phyloP scores from a whole-genome alignment of 345 rosid species.

The Stellera chamaejasme region DNA sequence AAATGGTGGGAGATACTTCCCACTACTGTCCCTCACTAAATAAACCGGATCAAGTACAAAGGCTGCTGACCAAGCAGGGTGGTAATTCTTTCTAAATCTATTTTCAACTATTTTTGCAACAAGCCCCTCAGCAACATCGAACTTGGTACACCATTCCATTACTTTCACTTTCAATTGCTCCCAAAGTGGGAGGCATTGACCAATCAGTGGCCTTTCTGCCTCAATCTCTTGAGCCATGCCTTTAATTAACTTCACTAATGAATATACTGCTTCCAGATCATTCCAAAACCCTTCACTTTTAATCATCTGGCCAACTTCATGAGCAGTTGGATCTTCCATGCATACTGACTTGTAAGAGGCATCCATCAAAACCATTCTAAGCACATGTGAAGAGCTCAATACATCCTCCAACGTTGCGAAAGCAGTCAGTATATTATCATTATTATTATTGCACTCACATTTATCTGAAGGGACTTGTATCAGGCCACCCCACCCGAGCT shows the following conservation, averaged over 20 bases:
- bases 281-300: constrained; percentile 45
- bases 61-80: constrained; percentile 55
- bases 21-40: constrained; percentile 31
- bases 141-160: constrained; percentile 45
- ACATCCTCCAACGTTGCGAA: constrained; percentile 41
- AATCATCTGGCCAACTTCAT: constrained; percentile 33
- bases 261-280: constrained; percentile 42
- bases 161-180: constrained; percentile 42
- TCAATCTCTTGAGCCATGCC: constrained; percentile 43
- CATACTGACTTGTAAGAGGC: constrained; percentile 29
- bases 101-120: constrained; percentile 43
- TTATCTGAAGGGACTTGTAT: constrained; percentile 32
- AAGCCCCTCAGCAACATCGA: constrained; percentile 26
- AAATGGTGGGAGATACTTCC: constrained; percentile 54
- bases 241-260: constrained; percentile 39
- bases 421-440: constrained; percentile 20
- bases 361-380: constrained; percentile 36
- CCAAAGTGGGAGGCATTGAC: constrained; percentile 55
- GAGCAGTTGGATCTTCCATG: constrained; percentile 32
- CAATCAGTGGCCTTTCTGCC: constrained; percentile 38
- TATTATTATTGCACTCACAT: constrained; percentile 24
- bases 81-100: constrained; percentile 49
- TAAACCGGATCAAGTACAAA: constrained; percentile 51
- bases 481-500: constrained; percentile 32
- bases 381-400: constrained; percentile 31